These are phyloP conservation scores for Colletotrichum liriopes DNA, from an alignment of 2,329 filamentous ascomycete genomes.

Conservation along the genomic window DNA sequence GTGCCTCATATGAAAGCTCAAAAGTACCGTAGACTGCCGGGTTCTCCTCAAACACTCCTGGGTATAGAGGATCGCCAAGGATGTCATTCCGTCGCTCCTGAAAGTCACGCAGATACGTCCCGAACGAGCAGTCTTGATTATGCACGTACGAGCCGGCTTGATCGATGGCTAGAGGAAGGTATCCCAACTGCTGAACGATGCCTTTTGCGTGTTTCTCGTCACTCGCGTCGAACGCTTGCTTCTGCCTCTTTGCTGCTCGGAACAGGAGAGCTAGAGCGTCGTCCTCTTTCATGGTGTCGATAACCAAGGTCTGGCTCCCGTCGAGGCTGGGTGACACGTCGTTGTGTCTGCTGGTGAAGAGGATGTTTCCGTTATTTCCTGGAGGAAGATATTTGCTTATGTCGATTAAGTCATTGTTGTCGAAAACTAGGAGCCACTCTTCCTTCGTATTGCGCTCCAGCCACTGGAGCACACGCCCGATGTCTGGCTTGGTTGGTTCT, in stretches of 20 bases:
- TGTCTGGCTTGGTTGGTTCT: slow-evolving; percentile 14
- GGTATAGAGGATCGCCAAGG: slow-evolving; percentile 25
- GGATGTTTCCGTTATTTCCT: slow-evolving; percentile 46
- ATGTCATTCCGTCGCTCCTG: slow-evolving; percentile 32
- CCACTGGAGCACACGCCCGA: slow-evolving; percentile 41
- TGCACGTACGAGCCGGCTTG: slow-evolving; percentile 46
- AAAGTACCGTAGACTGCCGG: slow-evolving; percentile 47
- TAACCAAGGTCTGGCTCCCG: background rate
- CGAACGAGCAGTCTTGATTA: slow-evolving; percentile 30
- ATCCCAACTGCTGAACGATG: slow-evolving; percentile 46
- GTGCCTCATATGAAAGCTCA: slow-evolving; percentile 47
- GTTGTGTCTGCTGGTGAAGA: slow-evolving; percentile 49
- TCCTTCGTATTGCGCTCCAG: slow-evolving; percentile 39
- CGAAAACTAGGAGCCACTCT: slow-evolving; percentile 52
- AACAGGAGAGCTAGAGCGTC: background rate
- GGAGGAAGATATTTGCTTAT: slow-evolving; percentile 42
- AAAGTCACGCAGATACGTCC: slow-evolving; percentile 41
- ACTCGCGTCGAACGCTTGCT: background rate
- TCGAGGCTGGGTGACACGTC: background rate
- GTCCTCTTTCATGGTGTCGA: slow-evolving; percentile 1
- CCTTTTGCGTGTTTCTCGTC: slow-evolving; percentile 12
- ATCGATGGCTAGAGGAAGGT: slow-evolving; percentile 50
- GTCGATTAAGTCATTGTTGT: slow-evolving; percentile 47
- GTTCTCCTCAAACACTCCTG: slow-evolving; percentile 37
- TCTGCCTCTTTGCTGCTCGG: background rate